Conservation (phyloP, 2,329 filamentous ascomycete genomes). For the Decorospora gaudefroyi region DNA sequence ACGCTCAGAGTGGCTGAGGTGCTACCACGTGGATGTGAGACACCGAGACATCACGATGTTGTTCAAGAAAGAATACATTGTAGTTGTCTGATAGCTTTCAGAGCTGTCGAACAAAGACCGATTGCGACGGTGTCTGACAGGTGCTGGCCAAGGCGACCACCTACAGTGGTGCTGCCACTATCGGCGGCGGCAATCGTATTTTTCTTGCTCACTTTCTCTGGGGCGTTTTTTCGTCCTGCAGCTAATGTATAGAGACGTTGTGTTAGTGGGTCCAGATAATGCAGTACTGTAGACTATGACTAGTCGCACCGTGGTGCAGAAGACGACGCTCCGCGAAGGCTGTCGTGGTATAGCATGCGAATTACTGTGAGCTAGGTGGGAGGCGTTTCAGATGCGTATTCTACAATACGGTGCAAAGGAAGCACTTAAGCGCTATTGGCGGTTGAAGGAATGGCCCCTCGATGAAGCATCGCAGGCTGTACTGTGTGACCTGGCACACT, state of each 20-base stretch:
- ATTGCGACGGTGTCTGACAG: background rate
- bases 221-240: conserved; percentile 19
- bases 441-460: conserved; percentile 16
- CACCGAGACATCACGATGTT: conserved; percentile 5
- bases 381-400: conserved; percentile 23
- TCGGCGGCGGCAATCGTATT: conserved; percentile 10
- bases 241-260: conserved; percentile 16
- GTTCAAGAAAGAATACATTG: no score
- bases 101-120: background rate
- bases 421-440: conserved; percentile 26
- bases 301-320: conserved; percentile 19
- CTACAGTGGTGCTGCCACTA: conserved; percentile 4
- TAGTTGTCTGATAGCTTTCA: conserved; percentile 1
- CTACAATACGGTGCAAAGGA: conserved; percentile 18
- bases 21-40: conserved; percentile 4
- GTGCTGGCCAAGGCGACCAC: conserved; percentile 1
- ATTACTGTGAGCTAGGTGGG: no score
- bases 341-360: no score
- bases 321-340: no score
- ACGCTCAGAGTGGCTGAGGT: conserved; percentile 3
- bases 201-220: conserved; percentile 24
- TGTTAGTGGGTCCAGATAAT: conserved; percentile 15
- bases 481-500: conserved; percentile 38
- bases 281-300: conserved; percentile 12
- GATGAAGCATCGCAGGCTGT: conserved; percentile 26